Base-by-base conservation (phyloP, 2,329 filamentous ascomycete species). In the Xylaria sp. region DNA sequence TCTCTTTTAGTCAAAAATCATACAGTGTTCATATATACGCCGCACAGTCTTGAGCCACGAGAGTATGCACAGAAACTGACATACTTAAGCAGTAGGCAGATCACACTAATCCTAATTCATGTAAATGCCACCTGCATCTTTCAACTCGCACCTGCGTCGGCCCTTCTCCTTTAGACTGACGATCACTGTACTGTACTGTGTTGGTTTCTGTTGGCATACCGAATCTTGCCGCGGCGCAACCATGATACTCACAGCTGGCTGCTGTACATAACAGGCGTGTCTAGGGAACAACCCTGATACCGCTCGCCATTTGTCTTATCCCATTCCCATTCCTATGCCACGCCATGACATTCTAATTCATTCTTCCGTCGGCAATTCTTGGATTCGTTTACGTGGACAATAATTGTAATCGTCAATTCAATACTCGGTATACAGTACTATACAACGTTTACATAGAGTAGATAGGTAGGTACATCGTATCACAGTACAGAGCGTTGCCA, bases 181-280 rank as follows among this genome's bases (percentile, higher is more conserved):
- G 18, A 23, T 29, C 18, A 13, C 1, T 48, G 44, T 48, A 42
- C 54, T 16, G 25, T n/a, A 27, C 37, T 58, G 55, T 35, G 55
- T 42, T 44, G 55, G 29, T 29, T 58, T 27, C 54, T 58, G 54
- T 29, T 58, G 54, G 54, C 53, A 55, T 23, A 37, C 21, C 53
- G 21, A 57, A 40, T 21, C n/a, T 57, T 57, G 21, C 53, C 32
- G 53, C 53, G 40, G 21, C 32, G 21, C 53, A 40, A 57, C 37
- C 51, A 13, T 55, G 51, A n/a, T 21, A 55, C 40, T 44, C 4
- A 23, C 12, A 51, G 44, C n/a, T 47, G 44, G n/a, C n/a, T 47
- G 21, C 44, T 23, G 44, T 53, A 53, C n/a, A 16, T 32, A 6
- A 35, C 55, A 59, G 42, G 21, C 21, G 12, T 27, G 23, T 40